Percentiles rank a stretch among this genome's conserved stretches.
These are phyloP conservation scores for Isochrysis galbana DNA, from an alignment of 78 protist genomes.

Conservation along the genomic window DNA sequence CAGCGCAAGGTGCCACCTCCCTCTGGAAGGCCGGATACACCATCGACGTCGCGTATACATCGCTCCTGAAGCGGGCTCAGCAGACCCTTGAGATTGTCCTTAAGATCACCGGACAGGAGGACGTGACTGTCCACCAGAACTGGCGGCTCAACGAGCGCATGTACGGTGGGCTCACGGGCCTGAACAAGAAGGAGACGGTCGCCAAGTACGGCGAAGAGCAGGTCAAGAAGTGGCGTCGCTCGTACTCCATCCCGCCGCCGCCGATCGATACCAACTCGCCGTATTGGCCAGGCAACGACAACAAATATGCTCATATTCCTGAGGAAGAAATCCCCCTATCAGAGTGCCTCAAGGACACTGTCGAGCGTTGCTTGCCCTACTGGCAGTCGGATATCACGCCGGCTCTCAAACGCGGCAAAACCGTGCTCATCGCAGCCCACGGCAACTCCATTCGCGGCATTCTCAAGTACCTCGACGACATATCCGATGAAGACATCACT, in stretches of 20 bases:
- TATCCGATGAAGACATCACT: slow-evolving; percentile 43
- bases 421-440: slow-evolving; percentile 36
- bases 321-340: slow-evolving; percentile 37
- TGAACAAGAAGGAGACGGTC: slow-evolving; percentile 61
- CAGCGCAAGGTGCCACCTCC: not conserved
- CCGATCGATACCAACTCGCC: slow-evolving; percentile 27
- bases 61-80: slow-evolving; percentile 50
- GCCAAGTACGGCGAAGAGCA: slow-evolving; percentile 54
- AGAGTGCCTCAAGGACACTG: slow-evolving; percentile 58
- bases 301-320: slow-evolving; percentile 23
- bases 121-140: not conserved
- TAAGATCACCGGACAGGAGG: slow-evolving; percentile 26
- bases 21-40: not conserved
- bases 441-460: slow-evolving; percentile 54
- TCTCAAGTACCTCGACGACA: slow-evolving; percentile 47
- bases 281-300: slow-evolving; percentile 31
- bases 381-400: not conserved
- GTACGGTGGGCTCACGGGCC: slow-evolving; percentile 60
- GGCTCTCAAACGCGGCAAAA: slow-evolving; percentile 24
- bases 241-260: slow-evolving; percentile 55
- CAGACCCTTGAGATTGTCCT: slow-evolving; percentile 43
- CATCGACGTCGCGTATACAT: slow-evolving; percentile 2
- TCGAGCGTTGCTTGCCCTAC: slow-evolving; percentile 23
- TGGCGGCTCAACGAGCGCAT: slow-evolving; percentile 71
- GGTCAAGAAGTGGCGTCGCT: slow-evolving; percentile 50